Base-by-base conservation (phyloP, 139 green algal species). In the Prasinococcaceae sp. region DNA sequence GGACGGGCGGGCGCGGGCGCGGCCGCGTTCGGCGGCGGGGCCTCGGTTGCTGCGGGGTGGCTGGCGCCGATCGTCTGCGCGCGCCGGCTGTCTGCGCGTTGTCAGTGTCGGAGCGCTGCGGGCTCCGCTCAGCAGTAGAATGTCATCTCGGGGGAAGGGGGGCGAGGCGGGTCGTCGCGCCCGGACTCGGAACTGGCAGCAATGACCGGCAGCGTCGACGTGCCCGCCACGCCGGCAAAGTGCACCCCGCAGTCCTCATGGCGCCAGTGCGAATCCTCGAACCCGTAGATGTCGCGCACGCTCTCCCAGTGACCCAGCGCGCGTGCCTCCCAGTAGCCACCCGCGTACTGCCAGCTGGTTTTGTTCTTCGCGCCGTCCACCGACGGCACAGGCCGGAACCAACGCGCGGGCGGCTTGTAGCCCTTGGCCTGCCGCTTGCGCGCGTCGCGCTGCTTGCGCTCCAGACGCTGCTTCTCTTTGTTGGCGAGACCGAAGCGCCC, bases 391-490 rank as follows among this genome's bases (percentile, higher is more conserved):
- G 19, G 17, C 29, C 36, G 32, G 50, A 66, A 66, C 58, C 58
- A 66, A 36, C 47, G 47, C n/a, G n/a, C n/a, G n/a, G n/a, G n/a
- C 29, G 58, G 47, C n/a, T 60, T n/a, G 33, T 37, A 66, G 3
- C 58, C 58, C 17, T 9, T 22, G 19, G 51, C 58, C 58, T 53
- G 40, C 36, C 35, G 19, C 17, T 58, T 58, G 24, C 50, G 41
- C 4, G 58, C 58, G n/a, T 37, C 41, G 19, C 64, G 44, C 44
- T 73, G 64, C 26, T 58, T 58, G 43, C 65, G 58, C 60, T 72
- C 63, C 32, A 72, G 44, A 5, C 63, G 61, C 26, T 58, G 63
- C 60, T 72, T 72, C 51, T 72, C 63, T 10, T 35, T 25, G 28
- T 72, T 72, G 29, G 63, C 60, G 22, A 42, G n/a, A 2, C 27